Evolutionary conservation across 257 asterid genomes (phyloP).

Genomic region (Solanum paucissectum): DNA sequence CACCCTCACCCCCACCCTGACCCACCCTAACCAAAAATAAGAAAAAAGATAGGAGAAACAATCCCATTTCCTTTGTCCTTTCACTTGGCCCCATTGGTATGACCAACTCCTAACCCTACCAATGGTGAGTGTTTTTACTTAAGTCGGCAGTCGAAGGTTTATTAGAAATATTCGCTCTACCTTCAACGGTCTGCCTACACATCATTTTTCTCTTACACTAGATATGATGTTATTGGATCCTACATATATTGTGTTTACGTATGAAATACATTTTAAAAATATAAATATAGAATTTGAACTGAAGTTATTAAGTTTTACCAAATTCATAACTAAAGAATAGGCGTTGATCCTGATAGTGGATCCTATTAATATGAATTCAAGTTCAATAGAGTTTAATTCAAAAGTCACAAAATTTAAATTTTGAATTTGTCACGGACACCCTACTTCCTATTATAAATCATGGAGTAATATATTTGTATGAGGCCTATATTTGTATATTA

Average conservation of each 20-base stretch:
- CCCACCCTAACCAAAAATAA: not conserved
- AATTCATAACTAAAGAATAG: not conserved
- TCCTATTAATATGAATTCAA: not conserved
- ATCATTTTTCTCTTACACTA: fast-evolving
- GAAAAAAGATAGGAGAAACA: not conserved
- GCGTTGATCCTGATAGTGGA: not conserved
- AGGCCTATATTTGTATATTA: not conserved
- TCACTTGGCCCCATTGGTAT: not conserved
- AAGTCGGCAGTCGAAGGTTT: not conserved
- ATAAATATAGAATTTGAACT: not conserved
- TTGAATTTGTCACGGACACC: not conserved
- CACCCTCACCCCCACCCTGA: not conserved
- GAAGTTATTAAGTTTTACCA: not conserved
- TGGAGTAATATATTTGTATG: too few species aligned
- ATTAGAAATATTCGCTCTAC: not conserved
- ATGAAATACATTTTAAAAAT: not conserved
- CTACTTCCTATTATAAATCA: not conserved
- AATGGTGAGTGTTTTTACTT: not conserved
- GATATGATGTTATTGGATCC: too few species aligned
- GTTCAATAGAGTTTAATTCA: not conserved
- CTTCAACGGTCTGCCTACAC: not conserved
- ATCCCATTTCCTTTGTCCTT: not conserved
- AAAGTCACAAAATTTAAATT: not conserved
- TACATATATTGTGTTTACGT: not conserved
- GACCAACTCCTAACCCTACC: not conserved